Percentiles rank a stretch among this genome's conserved stretches.
Conservation (phyloP, 345 rosid genomes). For the Tarenaya hassleriana region DNA sequence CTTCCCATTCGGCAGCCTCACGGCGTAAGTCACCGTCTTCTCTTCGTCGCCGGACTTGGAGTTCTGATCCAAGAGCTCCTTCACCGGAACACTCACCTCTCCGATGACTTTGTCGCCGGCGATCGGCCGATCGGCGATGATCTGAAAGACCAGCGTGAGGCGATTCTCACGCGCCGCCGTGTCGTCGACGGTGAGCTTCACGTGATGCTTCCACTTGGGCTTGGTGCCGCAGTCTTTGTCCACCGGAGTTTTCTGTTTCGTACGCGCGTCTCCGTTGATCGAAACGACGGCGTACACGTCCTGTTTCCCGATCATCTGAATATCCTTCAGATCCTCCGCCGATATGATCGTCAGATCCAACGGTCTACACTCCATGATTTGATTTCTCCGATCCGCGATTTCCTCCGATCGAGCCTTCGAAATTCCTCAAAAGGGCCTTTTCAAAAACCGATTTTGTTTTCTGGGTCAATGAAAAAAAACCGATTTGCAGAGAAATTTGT, state of each 20-base stretch:
- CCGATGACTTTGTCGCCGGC: conserved; percentile 48
- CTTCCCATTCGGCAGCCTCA: conserved; percentile 27
- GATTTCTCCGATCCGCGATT: conserved; percentile 3
- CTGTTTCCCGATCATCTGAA: conserved; percentile 51
- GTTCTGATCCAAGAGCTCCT: conserved; percentile 40
- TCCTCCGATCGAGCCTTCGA: background rate
- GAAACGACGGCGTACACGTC: conserved; percentile 51
- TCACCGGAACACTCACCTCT: conserved; percentile 41
- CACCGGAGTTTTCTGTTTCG: conserved; percentile 43
- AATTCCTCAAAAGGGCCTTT: background rate
- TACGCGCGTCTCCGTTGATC: conserved; percentile 35
- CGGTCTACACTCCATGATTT: conserved; percentile 45
- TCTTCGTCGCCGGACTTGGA: conserved; percentile 18
- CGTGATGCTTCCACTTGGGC: conserved; percentile 48
- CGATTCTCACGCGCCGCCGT: conserved; percentile 34
- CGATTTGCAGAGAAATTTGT: too few relatives aligned
- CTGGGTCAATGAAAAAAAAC: too few relatives aligned
- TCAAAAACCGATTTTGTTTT: too few relatives aligned
- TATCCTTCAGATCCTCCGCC: conserved; percentile 47
- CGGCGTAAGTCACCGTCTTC: conserved; percentile 27
- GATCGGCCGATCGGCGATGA: conserved; percentile 44
- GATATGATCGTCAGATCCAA: conserved; percentile 47
- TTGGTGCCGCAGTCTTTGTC: conserved; percentile 47
- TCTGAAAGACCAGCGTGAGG: conserved; percentile 30
- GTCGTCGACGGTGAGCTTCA: conserved; percentile 51